phyloP scores from a whole-genome alignment of 2,329 filamentous ascomycete species.

The Endoconidiophora polonica region DNA sequence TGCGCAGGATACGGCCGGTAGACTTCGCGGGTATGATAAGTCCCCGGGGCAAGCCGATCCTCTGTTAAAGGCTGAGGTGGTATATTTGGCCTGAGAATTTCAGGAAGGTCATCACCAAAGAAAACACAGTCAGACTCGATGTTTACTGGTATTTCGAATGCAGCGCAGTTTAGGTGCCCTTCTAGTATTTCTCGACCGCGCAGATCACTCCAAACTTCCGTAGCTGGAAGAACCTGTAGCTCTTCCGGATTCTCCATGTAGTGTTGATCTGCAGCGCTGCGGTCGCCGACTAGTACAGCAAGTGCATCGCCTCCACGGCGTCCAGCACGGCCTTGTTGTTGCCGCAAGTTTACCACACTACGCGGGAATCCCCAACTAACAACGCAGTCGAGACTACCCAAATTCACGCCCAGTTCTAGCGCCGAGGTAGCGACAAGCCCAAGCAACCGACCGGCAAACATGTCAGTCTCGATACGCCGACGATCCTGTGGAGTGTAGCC shows the following conservation, averaged over 20 bases:
- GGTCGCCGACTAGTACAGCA: slow-evolving; percentile 75
- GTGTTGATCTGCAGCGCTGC: slow-evolving; percentile 80
- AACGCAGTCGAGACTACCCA: slow-evolving; percentile 84
- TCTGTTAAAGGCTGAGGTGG: neutral
- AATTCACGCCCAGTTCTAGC: slow-evolving; percentile 85
- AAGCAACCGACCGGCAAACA: slow-evolving; percentile 89
- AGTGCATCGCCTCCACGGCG: slow-evolving; percentile 62
- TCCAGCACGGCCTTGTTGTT: slow-evolving; percentile 87
- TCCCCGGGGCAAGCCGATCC: slow-evolving; percentile 35
- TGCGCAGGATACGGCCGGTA: slow-evolving; percentile 75
- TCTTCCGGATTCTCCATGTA: slow-evolving; percentile 96
- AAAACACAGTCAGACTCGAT: slow-evolving; percentile 58
- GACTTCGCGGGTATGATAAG: slow-evolving; percentile 76
- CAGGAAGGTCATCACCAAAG: slow-evolving; percentile 46
- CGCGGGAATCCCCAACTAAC: slow-evolving; percentile 91
- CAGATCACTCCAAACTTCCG: slow-evolving; percentile 79
- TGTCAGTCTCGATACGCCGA: slow-evolving; percentile 75
- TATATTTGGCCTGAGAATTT: slow-evolving; percentile 29
- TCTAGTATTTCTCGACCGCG: slow-evolving; percentile 80
- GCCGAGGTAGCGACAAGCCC: slow-evolving; percentile 91
- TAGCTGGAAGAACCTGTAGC: slow-evolving; percentile 82
- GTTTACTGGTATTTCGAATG: slow-evolving; percentile 85
- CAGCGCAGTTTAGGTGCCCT: slow-evolving; percentile 89
- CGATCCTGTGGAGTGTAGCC: slow-evolving; percentile 89
- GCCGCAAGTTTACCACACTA: slow-evolving; percentile 81